Evolutionary conservation across 345 rosid genomes (phyloP).

Genomic region (Salix dunnii): DNA sequence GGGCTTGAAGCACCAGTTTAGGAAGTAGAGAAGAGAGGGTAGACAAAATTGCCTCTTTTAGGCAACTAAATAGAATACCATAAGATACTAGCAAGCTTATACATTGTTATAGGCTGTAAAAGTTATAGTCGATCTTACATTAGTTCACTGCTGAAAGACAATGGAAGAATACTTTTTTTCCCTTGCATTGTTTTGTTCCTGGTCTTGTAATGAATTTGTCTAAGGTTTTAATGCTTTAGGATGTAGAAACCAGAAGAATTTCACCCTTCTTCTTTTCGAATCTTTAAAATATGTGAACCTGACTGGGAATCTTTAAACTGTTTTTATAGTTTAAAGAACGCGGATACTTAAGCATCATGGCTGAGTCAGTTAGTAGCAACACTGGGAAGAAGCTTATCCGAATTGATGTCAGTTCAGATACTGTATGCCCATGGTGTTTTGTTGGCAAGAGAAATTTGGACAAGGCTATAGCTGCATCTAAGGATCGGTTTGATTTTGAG

Average conservation of each 20-base stretch:
- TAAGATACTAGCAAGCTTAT: no score
- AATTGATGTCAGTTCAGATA: slow-evolving; percentile 75
- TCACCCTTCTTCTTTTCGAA: background rate
- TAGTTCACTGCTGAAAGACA: no score
- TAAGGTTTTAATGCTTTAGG: background rate
- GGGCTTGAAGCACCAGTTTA: no score
- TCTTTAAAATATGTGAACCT: background rate
- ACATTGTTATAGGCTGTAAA: no score
- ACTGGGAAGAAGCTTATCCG: slow-evolving; percentile 50
- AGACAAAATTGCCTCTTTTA: no score
- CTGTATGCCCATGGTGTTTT: slow-evolving; percentile 87
- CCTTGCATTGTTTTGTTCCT: no score
- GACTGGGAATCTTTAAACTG: no score
- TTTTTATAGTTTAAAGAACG: slow-evolving; percentile 19
- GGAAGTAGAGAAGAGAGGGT: no score
- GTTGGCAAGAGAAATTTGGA: slow-evolving; percentile 79
- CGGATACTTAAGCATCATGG: slow-evolving; percentile 41
- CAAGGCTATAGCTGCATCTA: slow-evolving; percentile 63
- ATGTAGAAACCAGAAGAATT: no score
- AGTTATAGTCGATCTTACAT: no score
- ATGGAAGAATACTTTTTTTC: no score
- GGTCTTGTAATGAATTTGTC: background rate
- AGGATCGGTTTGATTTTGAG: slow-evolving; percentile 69
- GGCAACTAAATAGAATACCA: no score
- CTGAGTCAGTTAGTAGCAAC: slow-evolving; percentile 39